Evolutionary conservation across 148 eudicot genomes (phyloP).

Genomic region (Rhododendron henanense): DNA sequence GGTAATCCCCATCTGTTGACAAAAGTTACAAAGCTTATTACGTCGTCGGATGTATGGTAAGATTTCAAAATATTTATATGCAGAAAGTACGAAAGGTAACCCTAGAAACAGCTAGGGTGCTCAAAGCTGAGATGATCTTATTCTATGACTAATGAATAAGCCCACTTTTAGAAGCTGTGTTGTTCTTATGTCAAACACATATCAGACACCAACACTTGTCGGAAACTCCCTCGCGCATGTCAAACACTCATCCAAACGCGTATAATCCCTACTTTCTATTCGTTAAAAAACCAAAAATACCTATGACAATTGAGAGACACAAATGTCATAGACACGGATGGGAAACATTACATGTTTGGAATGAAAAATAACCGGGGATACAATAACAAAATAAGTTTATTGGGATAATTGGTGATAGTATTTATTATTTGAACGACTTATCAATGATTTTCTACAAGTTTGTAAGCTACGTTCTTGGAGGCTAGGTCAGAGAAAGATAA

Average conservation of each 20-base stretch:
- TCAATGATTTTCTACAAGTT: too few species aligned
- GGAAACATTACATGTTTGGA: neutral
- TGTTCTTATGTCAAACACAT: neutral
- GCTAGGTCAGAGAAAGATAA: too few species aligned
- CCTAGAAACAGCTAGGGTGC: neutral
- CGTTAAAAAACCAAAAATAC: neutral
- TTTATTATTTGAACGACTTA: too few species aligned
- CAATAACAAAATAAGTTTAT: neutral
- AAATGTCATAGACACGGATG: neutral
- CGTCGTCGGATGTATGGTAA: neutral
- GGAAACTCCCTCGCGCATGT: neutral
- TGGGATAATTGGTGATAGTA: too few species aligned
- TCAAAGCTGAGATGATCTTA: neutral
- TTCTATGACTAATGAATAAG: neutral
- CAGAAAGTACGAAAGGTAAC: neutral
- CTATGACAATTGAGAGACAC: neutral
- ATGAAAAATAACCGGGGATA: neutral
- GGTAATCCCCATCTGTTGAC: constrained; percentile 59
- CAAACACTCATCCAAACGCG: neutral
- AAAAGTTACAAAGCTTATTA: neutral
- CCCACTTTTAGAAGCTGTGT: neutral
- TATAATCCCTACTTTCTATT: neutral
- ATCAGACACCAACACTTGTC: neutral
- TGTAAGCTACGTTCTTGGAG: too few species aligned
- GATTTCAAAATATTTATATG: neutral